Percentiles rank a stretch among this genome's conserved stretches.
These are phyloP conservation scores for Cetradonia linearis DNA, from an alignment of 495 filamentous ascomycete species.

Conservation along the genomic window DNA sequence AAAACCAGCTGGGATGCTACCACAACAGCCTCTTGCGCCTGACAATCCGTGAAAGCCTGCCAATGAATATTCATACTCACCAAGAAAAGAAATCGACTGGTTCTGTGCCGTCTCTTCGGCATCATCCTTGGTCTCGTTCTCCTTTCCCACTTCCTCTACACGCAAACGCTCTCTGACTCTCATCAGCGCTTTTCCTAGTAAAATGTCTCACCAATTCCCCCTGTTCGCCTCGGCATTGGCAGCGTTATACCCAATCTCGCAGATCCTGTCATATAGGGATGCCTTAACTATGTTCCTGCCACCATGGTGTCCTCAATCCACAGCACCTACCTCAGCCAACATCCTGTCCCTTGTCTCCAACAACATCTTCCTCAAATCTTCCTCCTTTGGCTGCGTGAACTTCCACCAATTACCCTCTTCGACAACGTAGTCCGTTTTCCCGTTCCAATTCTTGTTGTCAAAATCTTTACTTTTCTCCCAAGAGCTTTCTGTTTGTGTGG, in stretches of 20 bases:
- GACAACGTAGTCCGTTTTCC: conserved; percentile 45
- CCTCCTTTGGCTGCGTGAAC: conserved; percentile 36
- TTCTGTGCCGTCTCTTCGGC: not conserved
- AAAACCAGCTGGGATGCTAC: not conserved
- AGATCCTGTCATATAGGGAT: conserved; percentile 50
- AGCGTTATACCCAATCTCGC: conserved; percentile 54
- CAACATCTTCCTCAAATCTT: conserved; percentile 37
- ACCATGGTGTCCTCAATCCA: not conserved
- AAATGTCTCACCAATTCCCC: conserved; percentile 52
- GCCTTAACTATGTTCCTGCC: conserved; percentile 24
- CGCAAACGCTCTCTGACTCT: conserved; percentile 37
- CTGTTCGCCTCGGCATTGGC: conserved; percentile 39
- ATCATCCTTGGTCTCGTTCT: not conserved
- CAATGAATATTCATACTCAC: not conserved
- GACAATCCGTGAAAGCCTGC: not conserved
- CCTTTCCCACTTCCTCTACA: conserved; percentile 19
- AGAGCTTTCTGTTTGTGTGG: conserved; percentile 43
- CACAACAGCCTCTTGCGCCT: not conserved
- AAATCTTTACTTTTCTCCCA: conserved; percentile 49
- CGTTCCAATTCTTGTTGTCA: conserved; percentile 42
- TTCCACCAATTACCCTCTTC: conserved; percentile 48
- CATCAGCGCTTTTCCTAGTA: conserved; percentile 54
- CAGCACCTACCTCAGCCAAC: conserved; percentile 49
- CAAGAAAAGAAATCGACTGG: no score
- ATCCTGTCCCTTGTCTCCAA: conserved; percentile 48